Base-by-base conservation (phyloP, 129 eudicot genomes). In the Lactuca saligna region DNA sequence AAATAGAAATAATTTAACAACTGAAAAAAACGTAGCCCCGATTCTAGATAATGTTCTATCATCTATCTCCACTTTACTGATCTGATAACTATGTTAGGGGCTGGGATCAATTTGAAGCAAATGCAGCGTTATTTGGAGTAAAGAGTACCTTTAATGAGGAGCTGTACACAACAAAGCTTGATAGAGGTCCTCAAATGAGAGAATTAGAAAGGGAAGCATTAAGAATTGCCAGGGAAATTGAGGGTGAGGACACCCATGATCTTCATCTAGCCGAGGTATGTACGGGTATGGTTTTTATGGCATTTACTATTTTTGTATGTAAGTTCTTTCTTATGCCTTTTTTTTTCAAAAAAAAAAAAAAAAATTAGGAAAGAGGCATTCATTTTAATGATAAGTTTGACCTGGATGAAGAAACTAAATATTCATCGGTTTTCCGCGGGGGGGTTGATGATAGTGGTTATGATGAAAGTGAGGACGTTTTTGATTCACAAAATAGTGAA, bases 191-290 rank as follows among this genome's bases (percentile, higher is more conserved):
- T 75, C 92, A 82, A 72, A 93, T 69, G 85, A 83, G 87, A 77
- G 99, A 93, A 44, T 51, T 83, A 72, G 99, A 93, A 73, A 86
- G 71, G 68, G 93, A 85, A 80, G 99, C 99, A 34, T n/a, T 63
- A 68, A 76, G 99, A 77, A 81, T 93, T 75, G 99, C 99, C 59
- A 83, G 97, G 74, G 99, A 93, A 71, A 93, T 93, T 25, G 95
- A 85, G 87, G 79, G 97, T 37, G 99, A 93, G 84, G 97, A 87
- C 39, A 93, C 99, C 31, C 78, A 63, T 66, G 99, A 93, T 82
- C 90, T 87, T 75, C 99, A 93, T 85, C 79, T 93, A 64, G 99
- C 99, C 4, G 99, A 93, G 95, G 99, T 93, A n/a, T n/a, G n/a
- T n/a, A n/a, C n/a, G n/a, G n/a, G n/a, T n/a, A 56, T 68, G 49